Evolutionary conservation across 768 basidiomycete genomes (phyloP).

Genomic region (Tylopilus subfusipes): DNA sequence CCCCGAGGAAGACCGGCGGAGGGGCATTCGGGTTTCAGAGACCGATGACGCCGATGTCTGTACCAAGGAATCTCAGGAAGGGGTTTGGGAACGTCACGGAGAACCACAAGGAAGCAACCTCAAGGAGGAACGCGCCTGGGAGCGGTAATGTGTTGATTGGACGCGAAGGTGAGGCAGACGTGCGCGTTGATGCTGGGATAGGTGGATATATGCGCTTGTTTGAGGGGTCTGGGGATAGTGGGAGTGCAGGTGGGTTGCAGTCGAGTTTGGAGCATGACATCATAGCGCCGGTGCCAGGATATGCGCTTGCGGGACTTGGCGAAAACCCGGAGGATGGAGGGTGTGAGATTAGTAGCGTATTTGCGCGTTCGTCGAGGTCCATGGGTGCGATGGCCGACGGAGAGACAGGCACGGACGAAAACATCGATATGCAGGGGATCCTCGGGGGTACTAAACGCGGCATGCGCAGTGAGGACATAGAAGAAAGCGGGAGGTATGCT

Average conservation of each 20-base stretch:
- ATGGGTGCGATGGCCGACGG: conserved; percentile 9
- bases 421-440: background rate
- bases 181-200: background rate
- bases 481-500: conserved; percentile 3
- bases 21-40: conserved; percentile 12
- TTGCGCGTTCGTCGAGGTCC: conserved; percentile 6
- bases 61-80: conserved; percentile 12
- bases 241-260: background rate
- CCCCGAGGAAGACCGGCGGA: conserved; percentile 16
- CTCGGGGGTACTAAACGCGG: conserved; percentile 14
- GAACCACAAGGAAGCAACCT: background rate
- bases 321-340: background rate
- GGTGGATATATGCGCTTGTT: conserved; percentile 27
- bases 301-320: conserved; percentile 7
- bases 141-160: background rate
- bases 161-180: conserved; percentile 3
- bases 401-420: conserved; percentile 6
- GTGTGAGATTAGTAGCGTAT: conserved; percentile 1
- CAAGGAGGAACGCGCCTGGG: background rate
- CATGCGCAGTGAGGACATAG: conserved; percentile 12
- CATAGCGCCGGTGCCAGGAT: conserved; percentile 17
- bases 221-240: conserved; percentile 3
- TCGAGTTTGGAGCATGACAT: conserved; percentile 9
- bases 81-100: conserved; percentile 4
- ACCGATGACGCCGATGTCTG: conserved; percentile 20